phyloP scores from a whole-genome alignment of 371 early-diverging fungal genomes.

The Gilbertella persicaria region DNA sequence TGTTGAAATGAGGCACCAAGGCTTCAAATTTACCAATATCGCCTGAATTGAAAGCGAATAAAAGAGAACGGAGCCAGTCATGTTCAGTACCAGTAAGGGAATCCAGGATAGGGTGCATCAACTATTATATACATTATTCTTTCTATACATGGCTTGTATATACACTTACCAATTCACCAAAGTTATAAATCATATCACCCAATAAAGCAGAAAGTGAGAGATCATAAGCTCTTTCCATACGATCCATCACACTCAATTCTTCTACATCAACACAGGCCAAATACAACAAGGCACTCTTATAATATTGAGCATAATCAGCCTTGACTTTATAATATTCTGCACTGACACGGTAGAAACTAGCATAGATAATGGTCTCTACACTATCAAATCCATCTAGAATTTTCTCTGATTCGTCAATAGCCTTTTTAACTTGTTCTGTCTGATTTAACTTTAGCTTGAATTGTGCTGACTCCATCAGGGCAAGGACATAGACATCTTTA shows the following conservation, averaged over 20 bases:
- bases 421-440: conserved; percentile 77
- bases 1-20: conserved; percentile 72
- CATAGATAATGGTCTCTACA: conserved; percentile 89
- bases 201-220: conserved; percentile 90
- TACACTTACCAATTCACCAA: conserved; percentile 90
- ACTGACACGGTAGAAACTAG: conserved; percentile 91
- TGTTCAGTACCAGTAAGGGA: conserved; percentile 75
- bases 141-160: not conserved
- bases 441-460: conserved; percentile 76
- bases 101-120: conserved; percentile 94
- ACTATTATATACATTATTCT: conserved; percentile 40
- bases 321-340: conserved; percentile 97
- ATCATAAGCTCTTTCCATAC: conserved; percentile 87
- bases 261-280: conserved; percentile 88
- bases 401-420: conserved; percentile 85
- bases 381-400: conserved; percentile 78
- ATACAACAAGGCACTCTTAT: conserved; percentile 92
- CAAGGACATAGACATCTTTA: conserved; percentile 85
- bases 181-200: conserved; percentile 96
- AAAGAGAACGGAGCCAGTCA: conserved; percentile 85
- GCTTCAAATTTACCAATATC: conserved; percentile 91
- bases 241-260: conserved; percentile 75
- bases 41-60: conserved; percentile 93
- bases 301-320: conserved; percentile 90
- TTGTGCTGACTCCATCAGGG: conserved; percentile 85